Evolutionary conservation across 768 basidiomycete species (phyloP).

Genomic region (Suillus lakei): DNA sequence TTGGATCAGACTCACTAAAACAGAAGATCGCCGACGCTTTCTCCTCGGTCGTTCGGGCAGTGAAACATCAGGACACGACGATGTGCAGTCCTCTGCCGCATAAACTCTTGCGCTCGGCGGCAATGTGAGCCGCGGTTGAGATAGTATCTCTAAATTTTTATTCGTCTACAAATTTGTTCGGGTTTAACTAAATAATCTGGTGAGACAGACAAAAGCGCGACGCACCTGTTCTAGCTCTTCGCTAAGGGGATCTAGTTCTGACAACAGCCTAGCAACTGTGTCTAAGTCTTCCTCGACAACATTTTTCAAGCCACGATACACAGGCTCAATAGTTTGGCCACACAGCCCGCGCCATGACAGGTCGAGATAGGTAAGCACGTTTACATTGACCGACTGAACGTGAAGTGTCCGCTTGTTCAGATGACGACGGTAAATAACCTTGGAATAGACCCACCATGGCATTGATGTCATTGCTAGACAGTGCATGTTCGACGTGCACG

Average conservation of each 20-base stretch:
- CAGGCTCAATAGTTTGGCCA: conserved; percentile 34
- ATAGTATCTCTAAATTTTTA: not conserved
- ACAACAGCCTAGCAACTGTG: conserved; percentile 46
- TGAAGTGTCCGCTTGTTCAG: not conserved
- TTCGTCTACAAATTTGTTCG: not conserved
- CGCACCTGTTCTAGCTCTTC: conserved; percentile 25
- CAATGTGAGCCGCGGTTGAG: conserved; percentile 2
- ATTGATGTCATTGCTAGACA: conserved; percentile 12
- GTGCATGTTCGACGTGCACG: conserved; percentile 12
- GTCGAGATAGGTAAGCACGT: conserved; percentile 13
- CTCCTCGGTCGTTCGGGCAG: conserved; percentile 15
- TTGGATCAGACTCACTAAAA: conserved; percentile 8
- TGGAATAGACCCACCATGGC: conserved; percentile 17
- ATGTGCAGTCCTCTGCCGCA: not conserved
- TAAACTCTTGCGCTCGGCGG: not conserved
- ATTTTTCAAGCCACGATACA: conserved; percentile 40
- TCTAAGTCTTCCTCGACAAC: conserved; percentile 45
- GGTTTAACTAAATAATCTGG: not conserved
- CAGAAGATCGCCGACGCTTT: conserved; percentile 18
- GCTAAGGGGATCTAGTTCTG: conserved; percentile 40
- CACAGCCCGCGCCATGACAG: conserved; percentile 36
- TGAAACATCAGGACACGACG: conserved; percentile 1
- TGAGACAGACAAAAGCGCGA: not conserved
- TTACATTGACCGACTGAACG: conserved; percentile 20
- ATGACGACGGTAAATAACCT: not conserved